Evolutionary conservation across 495 filamentous ascomycete genomes (phyloP).

Genomic region (Friedmanniomyces simplex): DNA sequence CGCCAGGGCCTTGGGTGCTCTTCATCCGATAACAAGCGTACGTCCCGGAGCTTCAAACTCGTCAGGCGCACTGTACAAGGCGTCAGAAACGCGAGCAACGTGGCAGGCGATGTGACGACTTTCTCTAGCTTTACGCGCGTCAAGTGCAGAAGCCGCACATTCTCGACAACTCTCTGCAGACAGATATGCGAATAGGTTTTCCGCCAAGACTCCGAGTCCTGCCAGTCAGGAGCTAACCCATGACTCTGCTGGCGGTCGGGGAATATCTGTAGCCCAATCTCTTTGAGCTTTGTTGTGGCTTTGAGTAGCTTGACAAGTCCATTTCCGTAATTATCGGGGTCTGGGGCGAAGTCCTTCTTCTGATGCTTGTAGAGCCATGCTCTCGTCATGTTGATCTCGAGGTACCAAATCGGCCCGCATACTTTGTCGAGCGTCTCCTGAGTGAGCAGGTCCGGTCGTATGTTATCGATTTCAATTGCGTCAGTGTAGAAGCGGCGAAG

Average conservation of each 20-base stretch:
- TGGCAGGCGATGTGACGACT: slow-evolving; percentile 1
- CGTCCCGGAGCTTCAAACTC: slow-evolving; percentile 15
- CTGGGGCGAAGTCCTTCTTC: background rate
- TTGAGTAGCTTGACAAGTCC: slow-evolving; percentile 5
- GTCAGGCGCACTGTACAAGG: background rate
- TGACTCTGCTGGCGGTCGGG: background rate
- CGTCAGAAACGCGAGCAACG: slow-evolving; percentile 1
- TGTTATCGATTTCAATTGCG: slow-evolving; percentile 16
- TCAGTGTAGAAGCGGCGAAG: slow-evolving; percentile 21
- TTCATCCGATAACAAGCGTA: slow-evolving; percentile 11
- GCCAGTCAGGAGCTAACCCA: too few relatives aligned
- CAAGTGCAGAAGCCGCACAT: slow-evolving; percentile 2
- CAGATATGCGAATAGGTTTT: slow-evolving; percentile 4
- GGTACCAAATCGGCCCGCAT: slow-evolving; percentile 7
- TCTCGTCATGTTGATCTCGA: slow-evolving; percentile 14
- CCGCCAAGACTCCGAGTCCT: background rate
- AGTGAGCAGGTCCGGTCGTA: background rate
- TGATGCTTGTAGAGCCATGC: slow-evolving; percentile 1
- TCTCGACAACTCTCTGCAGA: background rate
- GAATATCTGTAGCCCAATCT: slow-evolving; percentile 17
- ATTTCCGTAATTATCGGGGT: background rate
- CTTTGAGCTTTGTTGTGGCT: slow-evolving; percentile 5
- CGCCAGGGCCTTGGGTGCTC: slow-evolving; percentile 7
- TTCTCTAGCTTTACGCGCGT: slow-evolving; percentile 14
- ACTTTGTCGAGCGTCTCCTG: slow-evolving; percentile 1